Evolutionary conservation across 1,284 basidiomycete species (phyloP).

Genomic region (Pascua sp.): DNA sequence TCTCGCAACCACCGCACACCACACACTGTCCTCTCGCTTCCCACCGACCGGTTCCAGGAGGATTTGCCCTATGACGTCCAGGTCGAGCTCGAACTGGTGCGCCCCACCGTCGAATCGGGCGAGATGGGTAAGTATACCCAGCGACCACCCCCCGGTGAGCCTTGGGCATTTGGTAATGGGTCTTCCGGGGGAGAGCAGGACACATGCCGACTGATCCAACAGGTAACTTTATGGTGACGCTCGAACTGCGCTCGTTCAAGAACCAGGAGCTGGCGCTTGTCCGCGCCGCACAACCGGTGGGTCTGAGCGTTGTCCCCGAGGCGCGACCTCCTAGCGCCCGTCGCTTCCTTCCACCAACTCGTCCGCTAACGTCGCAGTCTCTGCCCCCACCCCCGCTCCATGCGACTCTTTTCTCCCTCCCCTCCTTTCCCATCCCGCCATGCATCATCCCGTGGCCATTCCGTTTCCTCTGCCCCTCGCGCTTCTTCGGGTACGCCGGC

Average conservation of each 20-base stretch:
- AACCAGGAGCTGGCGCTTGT: constrained; percentile 28
- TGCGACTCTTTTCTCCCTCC: constrained; percentile 22
- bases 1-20: constrained; percentile 32
- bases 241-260: constrained; percentile 37
- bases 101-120: constrained; percentile 29
- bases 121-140: constrained; percentile 34
- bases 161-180: not conserved
- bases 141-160: not conserved
- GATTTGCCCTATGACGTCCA: constrained; percentile 49
- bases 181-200: no score
- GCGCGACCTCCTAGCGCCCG: no score
- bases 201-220: not conserved
- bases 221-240: constrained; percentile 50
- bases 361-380: constrained; percentile 23
- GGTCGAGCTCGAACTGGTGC: constrained; percentile 48
- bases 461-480: constrained; percentile 39
- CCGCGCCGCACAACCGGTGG: constrained; percentile 42
- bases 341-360: not conserved
- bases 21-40: constrained; percentile 38
- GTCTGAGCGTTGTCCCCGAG: constrained; percentile 4
- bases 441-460: constrained; percentile 46
- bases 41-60: constrained; percentile 37
- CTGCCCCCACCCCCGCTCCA: constrained; percentile 40
- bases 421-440: constrained; percentile 33
- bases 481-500: constrained; percentile 34